These are phyloP conservation scores for Nemania bipapillata DNA, from an alignment of 2,329 filamentous ascomycete genomes.

Conservation along the genomic window DNA sequence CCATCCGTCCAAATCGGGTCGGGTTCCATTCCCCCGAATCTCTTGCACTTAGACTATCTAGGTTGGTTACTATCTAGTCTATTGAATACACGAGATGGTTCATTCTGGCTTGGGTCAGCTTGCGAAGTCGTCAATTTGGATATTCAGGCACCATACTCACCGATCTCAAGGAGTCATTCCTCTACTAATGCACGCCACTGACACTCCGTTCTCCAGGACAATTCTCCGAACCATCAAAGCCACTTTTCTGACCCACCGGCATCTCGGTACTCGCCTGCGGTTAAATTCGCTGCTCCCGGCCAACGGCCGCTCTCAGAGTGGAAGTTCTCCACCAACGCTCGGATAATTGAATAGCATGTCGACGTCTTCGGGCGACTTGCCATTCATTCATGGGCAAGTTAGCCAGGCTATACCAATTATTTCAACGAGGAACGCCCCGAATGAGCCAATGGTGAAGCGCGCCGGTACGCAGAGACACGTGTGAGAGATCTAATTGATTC, in stretches of 20 bases:
- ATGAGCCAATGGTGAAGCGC: neutral
- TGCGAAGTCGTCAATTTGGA: neutral
- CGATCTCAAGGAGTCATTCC: neutral
- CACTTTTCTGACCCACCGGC: neutral
- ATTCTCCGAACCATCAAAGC: neutral
- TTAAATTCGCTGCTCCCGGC: neutral
- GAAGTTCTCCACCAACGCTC: neutral
- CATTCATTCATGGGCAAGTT: neutral
- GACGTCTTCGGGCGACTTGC: neutral
- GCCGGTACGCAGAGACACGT: neutral
- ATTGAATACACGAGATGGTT: no score
- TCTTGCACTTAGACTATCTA: no score
- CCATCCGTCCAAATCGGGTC: no score
- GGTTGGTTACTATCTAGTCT: no score
- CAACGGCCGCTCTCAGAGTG: neutral
- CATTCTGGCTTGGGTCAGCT: neutral
- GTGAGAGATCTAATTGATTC: neutral
- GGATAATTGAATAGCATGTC: neutral
- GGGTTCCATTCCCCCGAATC: no score
- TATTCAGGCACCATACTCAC: neutral
- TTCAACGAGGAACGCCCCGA: neutral
- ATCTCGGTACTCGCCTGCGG: neutral
- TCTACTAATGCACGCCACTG: neutral
- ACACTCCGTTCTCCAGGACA: neutral
- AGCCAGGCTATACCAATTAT: neutral